A percentile compares a stretch with the other conserved stretches of the same genome.
phyloP scores from a whole-genome alignment of 2,329 filamentous ascomycete species.

The Clonostachys sp. region DNA sequence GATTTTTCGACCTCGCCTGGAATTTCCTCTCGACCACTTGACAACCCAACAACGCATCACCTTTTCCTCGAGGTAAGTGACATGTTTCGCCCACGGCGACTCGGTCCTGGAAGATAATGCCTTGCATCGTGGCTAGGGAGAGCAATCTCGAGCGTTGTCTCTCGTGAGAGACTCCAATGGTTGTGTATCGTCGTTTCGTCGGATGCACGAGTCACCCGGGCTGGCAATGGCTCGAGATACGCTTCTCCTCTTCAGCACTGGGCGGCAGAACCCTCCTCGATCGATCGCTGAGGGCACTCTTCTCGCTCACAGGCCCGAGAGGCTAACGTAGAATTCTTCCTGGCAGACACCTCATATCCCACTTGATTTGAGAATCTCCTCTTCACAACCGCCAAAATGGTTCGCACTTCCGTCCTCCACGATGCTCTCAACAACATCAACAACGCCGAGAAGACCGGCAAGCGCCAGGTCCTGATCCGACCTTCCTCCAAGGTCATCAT shows the following conservation, averaged over 20 bases:
- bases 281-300: constrained; percentile 59
- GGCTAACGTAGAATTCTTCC: constrained; percentile 48
- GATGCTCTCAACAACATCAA: constrained; percentile 99
- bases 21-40: constrained; percentile 1
- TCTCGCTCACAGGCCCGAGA: constrained; percentile 58
- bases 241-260: constrained; percentile 59
- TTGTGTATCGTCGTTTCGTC: too few species aligned
- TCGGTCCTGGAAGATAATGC: constrained; percentile 30
- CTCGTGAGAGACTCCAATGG: constrained; percentile 1
- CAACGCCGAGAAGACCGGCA: constrained; percentile 99
- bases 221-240: constrained; percentile 42
- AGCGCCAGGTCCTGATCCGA: constrained; percentile 98
- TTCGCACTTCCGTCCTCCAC: constrained; percentile 98
- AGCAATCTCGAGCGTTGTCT: constrained; percentile 47
- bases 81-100: constrained; percentile 17
- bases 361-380: constrained; percentile 76
- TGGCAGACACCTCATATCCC: constrained; percentile 63
- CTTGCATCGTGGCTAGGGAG: constrained; percentile 52
- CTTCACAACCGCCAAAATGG: constrained; percentile 75
- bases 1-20: constrained; percentile 8
- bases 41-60: constrained; percentile 7
- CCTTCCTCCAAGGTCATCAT: constrained; percentile 99
- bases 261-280: constrained; percentile 67
- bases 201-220: not conserved
- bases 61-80: constrained; percentile 39